Base-by-base conservation (phyloP, 208 protist genomes). In the Novymonas esmeraldas region DNA sequence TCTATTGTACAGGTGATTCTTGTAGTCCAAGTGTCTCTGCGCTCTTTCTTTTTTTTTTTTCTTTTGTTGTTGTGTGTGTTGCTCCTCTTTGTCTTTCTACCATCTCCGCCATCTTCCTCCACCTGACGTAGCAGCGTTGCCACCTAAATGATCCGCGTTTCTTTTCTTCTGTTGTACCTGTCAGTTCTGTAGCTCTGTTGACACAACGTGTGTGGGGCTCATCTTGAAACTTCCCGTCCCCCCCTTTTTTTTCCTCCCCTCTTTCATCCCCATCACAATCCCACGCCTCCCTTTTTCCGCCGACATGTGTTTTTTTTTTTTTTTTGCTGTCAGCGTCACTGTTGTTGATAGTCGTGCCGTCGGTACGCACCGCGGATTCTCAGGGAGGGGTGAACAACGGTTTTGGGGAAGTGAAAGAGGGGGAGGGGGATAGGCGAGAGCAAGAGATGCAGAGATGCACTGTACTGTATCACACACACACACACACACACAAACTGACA, bases 21-120 rank as follows among this genome's bases (percentile, higher is more conserved):
- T n/a, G n/a, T n/a, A n/a, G n/a, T n/a, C n/a, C n/a, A n/a, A n/a
- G n/a, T n/a, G n/a, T n/a, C n/a, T n/a, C n/a, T n/a, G n/a, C n/a
- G n/a, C 18, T 20, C 22, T 69, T 0, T 18, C 18, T 28, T 41
- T 6, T 10, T 3, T 28, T 46, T 39, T 56, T 42, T 3, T 22
- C 18, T 45, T n/a, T 34, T 64, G 31, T 64, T 42, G 10, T 20
- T 48, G 16, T 48, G 2, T 59, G n/a, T 73, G 38, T 68, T 44
- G 51, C 42, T 18, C 1, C 41, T 46, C 16, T 70, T 63, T 24
- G 2, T 56, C 26, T 45, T 34, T 42, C 31, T 46, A 46, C 42
- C 42, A n/a, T 46, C 20, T 46, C 42, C 42, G 16, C 42, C 5
- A 0, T n/a, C 20, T 22, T 46, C 20, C 16, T 1, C 20, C 16